Conservation (phyloP, 495 filamentous ascomycete species). For the Thermochaetoides thermophila region DNA sequence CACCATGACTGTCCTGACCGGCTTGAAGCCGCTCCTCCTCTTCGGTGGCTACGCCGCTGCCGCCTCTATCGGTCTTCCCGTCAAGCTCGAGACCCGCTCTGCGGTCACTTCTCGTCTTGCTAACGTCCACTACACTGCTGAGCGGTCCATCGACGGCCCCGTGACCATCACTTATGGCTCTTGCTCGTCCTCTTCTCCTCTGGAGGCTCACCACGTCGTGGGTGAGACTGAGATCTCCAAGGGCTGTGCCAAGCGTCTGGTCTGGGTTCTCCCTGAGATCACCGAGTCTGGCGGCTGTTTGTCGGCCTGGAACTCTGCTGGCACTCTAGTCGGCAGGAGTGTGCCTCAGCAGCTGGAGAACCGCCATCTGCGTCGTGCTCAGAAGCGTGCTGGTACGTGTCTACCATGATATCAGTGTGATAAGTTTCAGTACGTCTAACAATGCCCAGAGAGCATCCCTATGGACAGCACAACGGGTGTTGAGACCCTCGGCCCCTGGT, state of each 20-base stretch:
- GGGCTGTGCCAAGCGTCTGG: conserved; percentile 21
- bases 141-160: conserved; percentile 12
- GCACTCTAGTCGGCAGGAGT: conserved; percentile 29
- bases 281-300: conserved; percentile 32
- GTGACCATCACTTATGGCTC: conserved; percentile 28
- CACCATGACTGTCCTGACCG: not conserved
- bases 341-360: conserved; percentile 20
- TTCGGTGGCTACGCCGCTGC: conserved; percentile 4
- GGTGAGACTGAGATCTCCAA: conserved; percentile 7
- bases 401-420: not conserved
- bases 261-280: conserved; percentile 40
- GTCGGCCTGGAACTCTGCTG: conserved; percentile 32
- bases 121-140: conserved; percentile 28
- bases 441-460: conserved; percentile 14
- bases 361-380: conserved; percentile 16
- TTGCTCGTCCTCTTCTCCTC: conserved; percentile 12
- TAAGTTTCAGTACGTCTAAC: not conserved
- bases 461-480: conserved; percentile 36
- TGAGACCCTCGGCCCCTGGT: conserved; percentile 53
- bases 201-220: conserved; percentile 22
- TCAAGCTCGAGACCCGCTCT: conserved; percentile 23
- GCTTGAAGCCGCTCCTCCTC: conserved; percentile 3
- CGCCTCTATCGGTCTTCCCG: conserved; percentile 12
- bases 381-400: conserved; percentile 12
- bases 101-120: conserved; percentile 27